phyloP scores from a whole-genome alignment of 192 early-diverging fungal species.

The Martensiomyces pterosporus region DNA sequence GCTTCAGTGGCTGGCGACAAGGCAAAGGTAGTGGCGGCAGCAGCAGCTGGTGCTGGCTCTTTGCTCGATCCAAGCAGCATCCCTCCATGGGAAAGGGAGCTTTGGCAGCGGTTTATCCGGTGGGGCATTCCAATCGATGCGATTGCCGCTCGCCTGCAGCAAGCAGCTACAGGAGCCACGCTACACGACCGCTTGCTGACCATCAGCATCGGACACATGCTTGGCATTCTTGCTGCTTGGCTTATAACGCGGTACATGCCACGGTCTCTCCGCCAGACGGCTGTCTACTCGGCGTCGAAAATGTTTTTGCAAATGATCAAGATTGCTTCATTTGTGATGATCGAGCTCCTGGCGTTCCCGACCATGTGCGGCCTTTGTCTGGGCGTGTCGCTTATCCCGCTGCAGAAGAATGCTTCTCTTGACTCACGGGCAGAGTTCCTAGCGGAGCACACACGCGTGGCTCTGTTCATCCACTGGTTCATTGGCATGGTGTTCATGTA shows the following conservation, averaged over 20 bases:
- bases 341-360: conserved; percentile 88
- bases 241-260: conserved; percentile 41
- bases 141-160: conserved; percentile 23
- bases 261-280: conserved; percentile 10
- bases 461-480: conserved; percentile 82
- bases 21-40: too few species aligned
- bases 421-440: conserved; percentile 50
- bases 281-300: conserved; percentile 30
- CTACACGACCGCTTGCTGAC: conserved; percentile 42
- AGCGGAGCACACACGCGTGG: conserved; percentile 3
- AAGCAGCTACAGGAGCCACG: conserved; percentile 15
- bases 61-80: too few species aligned
- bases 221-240: conserved; percentile 53
- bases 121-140: conserved; percentile 55
- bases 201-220: conserved; percentile 37
- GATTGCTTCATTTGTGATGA: conserved; percentile 77
- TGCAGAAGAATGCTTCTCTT: conserved; percentile 63
- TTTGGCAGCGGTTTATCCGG: conserved; percentile 38
- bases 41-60: too few species aligned
- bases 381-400: conserved; percentile 73
- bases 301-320: conserved; percentile 47
- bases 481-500: conserved; percentile 92
- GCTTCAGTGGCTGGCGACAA: too few species aligned
- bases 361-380: conserved; percentile 82
- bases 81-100: conserved; percentile 13